Percentiles rank a stretch among this genome's conserved stretches.
Evolutionary conservation across 208 protist genomes (phyloP).

Genomic region (Acanthamoeba polyphaga): DNA sequence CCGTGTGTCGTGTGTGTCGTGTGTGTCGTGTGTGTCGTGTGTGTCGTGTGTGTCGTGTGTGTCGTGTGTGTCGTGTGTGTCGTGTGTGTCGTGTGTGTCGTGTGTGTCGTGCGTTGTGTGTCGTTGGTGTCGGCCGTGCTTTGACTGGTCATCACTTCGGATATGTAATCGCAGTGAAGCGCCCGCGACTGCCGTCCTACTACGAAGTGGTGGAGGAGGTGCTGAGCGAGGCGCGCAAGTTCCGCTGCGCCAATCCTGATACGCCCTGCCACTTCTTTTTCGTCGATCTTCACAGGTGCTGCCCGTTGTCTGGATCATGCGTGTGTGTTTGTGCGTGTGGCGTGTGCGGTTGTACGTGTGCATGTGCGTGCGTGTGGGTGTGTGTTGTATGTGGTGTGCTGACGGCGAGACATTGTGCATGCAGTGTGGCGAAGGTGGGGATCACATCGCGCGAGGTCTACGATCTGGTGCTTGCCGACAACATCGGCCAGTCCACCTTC

Average conservation of each 20-base stretch:
- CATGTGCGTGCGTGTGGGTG: too few relatives aligned
- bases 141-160: too few relatives aligned
- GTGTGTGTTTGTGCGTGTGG: neutral
- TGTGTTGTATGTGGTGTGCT: too few relatives aligned
- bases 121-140: too few relatives aligned
- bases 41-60: too few relatives aligned
- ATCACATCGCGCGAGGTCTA: neutral
- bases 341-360: too few relatives aligned
- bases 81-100: too few relatives aligned
- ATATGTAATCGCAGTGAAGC: too few relatives aligned
- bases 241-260: neutral
- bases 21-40: too few relatives aligned
- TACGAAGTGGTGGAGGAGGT: slow-evolving; percentile 24
- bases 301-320: neutral
- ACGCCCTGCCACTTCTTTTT: slow-evolving; percentile 16
- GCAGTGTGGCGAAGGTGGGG: slow-evolving; percentile 8
- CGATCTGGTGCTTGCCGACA: neutral
- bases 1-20: too few relatives aligned
- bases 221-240: neutral
- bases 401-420: neutral
- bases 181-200: neutral
- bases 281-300: neutral
- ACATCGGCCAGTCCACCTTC: neutral
- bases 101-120: too few relatives aligned
- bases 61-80: too few relatives aligned